Conservation (phyloP, 768 basidiomycete species). For the Hericium rajendrae region DNA sequence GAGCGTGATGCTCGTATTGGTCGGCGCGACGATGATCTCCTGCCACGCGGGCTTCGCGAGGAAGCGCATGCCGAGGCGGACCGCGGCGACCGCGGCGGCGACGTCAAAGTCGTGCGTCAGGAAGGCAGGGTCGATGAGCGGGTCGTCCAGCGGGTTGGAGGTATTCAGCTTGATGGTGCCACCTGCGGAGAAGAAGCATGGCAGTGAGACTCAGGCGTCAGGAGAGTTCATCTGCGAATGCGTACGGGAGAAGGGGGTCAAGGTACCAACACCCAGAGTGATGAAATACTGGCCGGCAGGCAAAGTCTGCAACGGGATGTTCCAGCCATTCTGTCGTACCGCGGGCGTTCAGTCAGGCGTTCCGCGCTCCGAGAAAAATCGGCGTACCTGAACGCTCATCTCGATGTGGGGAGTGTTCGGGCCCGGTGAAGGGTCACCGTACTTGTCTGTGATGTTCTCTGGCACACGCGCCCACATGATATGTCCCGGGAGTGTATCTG, state of each 20-base stretch:
- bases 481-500: neutral
- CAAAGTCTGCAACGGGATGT: neutral
- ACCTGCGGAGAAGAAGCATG: conserved; percentile 16
- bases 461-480: conserved; percentile 4
- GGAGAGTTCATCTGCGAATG: neutral
- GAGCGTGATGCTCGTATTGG: neutral
- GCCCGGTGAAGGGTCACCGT: conserved; percentile 8
- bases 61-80: conserved; percentile 19
- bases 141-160: conserved; percentile 35
- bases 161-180: conserved; percentile 31
- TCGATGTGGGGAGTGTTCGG: conserved; percentile 9
- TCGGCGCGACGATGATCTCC: conserved; percentile 3
- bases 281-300: conserved; percentile 4
- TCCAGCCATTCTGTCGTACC: neutral
- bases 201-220: neutral
- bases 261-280: conserved; percentile 1
- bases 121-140: conserved; percentile 41
- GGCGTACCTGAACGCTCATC: conserved; percentile 6
- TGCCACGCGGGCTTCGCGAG: conserved; percentile 21
- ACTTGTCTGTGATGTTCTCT: conserved; percentile 4
- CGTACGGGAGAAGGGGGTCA: conserved; percentile 8
- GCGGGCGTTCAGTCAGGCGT: neutral
- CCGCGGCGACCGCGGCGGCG: conserved; percentile 19
- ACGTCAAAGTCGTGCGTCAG: conserved; percentile 26
- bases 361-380: neutral